Base-by-base conservation (phyloP, 805 yeast genomes). In the Maudiozyma barnettii region DNA sequence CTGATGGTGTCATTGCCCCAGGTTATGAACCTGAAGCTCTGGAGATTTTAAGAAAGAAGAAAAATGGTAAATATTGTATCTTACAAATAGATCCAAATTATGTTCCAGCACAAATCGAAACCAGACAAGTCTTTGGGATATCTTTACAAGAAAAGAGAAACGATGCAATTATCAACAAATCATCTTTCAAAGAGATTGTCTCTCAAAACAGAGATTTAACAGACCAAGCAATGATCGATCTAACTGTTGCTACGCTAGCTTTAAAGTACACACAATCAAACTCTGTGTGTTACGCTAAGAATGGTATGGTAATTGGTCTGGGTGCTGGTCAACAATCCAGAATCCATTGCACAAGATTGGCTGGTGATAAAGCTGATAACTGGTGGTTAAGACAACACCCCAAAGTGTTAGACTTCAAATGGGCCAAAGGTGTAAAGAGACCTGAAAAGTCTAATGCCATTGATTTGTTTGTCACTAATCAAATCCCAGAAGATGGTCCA, bases 351-450 rank as follows among this genome's bases (percentile, higher is more conserved):
- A 93, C 99, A 44, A 84, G 99, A 74, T 79, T 93, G 59, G 99
- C 99, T 45, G 99, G 99, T 67, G 99, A 93, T 65, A 93, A 93
- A 77, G 96, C 98, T 56, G 97, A 93, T 70, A 90, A 90, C 79
- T 93, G 98, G 98, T 93, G 99, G 99, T 78, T 93, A 64, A 84
- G 99, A 76, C 98, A 93, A 71, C 99, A 93, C 71, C 98, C 98
- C 57, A 80, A 75, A 66, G 98, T 93, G 8, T 73, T 93, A 50
- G 93, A 73, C 21, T 84, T 93, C 79, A 79, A 91, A 73, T 93
- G 98, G 98, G 95, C 95, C 54, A 88, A 88, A 74, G 98, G 98
- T 64, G 84, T 84, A 57, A 93, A 93, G 79, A 87, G 96, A 74
- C 97, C 98, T 54, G 99, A 93, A 67, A 93, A 93, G 79, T 84